Evolutionary conservation across 306 rosid genomes (phyloP), one percentile per base, ranked within the genome.

Genomic region (Trifolium dubium): DNA sequence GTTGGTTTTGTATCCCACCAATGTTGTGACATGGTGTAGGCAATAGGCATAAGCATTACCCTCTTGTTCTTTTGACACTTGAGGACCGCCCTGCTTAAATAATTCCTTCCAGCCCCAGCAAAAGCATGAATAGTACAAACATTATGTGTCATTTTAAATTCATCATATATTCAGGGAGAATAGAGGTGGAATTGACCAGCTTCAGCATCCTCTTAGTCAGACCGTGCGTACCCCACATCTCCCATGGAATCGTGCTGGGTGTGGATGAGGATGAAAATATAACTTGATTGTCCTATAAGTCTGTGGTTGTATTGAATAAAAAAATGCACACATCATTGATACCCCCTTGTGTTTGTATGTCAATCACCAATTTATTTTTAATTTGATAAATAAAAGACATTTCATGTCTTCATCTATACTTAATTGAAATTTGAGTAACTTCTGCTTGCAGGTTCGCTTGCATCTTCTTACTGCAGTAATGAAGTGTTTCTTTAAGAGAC

Each of bases 401-500:
- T 68, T 73, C 68, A 67, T 74, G 53, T 49, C 46, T 59, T 80
- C 59, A 8, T 56, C 59, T 30, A 81, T 60, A 23, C 41, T 64
- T n/a, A 14, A 17, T 19, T 66, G 37, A 55, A 51, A 66, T 8
- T 55, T 84, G 78, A 71, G 61, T 72, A 78, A 64, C 54, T 67
- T 51, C 55, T 35, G 41, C 84, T 77, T 89, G 77, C 93, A 95
- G 99, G 99, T 95, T 78, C 99, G 97, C 74, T 78, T 95, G 53
- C 99, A 95, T 88, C 93, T 95, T 76, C 97, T 95, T 72, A 92
- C 99, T 63, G 98, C 99, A 63, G 97, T 90, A 18, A 88, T 92
- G 99, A 95, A 95, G 88, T 95, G 99, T 75, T 95, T 95, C 86
- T 95, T 95, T 82, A 95, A 95, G 86, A 92, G 98, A 83, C 85